These are phyloP conservation scores for Thuja plicata DNA, from an alignment of 83 land plant species.

Conservation along the genomic window DNA sequence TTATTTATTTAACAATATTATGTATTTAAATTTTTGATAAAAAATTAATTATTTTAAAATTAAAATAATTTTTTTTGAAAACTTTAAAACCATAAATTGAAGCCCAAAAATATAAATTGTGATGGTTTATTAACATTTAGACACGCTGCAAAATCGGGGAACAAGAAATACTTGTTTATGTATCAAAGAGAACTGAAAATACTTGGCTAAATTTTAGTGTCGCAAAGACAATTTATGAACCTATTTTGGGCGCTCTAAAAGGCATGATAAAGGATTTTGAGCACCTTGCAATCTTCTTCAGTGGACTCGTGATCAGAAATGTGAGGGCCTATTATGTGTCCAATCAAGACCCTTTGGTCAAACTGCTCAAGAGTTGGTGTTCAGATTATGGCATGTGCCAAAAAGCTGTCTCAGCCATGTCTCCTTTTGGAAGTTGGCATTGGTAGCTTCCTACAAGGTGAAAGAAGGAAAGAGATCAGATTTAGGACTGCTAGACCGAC, in stretches of 20 bases:
- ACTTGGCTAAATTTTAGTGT: constrained; percentile 31
- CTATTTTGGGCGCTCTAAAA: not conserved
- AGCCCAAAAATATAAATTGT: too few species aligned
- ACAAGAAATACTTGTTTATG: constrained; percentile 35
- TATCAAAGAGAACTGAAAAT: constrained; percentile 64
- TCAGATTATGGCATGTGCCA: constrained; percentile 52
- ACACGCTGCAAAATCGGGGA: not conserved
- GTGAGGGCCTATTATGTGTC: constrained; percentile 53
- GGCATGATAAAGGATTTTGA: constrained; percentile 16
- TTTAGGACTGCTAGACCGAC: constrained; percentile 59
- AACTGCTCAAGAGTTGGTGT: constrained; percentile 56
- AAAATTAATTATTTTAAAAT: too few species aligned
- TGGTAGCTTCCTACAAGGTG: constrained; percentile 76
- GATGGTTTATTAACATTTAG: too few species aligned
- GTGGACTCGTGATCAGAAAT: constrained; percentile 46
- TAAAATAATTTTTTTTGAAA: too few species aligned
- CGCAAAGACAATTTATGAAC: not conserved
- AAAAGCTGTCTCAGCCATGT: constrained; percentile 52
- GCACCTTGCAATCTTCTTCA: constrained; percentile 40
- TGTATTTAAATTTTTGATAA: too few species aligned
- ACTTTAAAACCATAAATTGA: too few species aligned
- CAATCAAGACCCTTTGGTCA: constrained; percentile 38
- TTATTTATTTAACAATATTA: too few species aligned
- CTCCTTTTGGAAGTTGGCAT: constrained; percentile 53
- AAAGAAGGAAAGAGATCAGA: constrained; percentile 62